These are phyloP conservation scores for Bombardia bombarda DNA, from an alignment of 495 filamentous ascomycete genomes.

Conservation along the genomic window DNA sequence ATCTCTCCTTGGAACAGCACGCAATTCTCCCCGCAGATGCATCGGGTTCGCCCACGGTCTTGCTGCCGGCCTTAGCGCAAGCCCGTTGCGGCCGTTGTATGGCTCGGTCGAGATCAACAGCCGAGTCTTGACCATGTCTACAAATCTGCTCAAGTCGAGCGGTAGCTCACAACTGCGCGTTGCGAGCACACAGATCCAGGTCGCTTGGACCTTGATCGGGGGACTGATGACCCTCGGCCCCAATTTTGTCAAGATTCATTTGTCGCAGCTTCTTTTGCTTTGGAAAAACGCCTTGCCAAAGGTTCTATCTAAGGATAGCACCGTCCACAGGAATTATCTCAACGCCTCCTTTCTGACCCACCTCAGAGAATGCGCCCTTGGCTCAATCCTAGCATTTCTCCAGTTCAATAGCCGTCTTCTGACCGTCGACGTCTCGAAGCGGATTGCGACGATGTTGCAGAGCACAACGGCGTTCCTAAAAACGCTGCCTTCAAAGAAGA, in stretches of 20 bases:
- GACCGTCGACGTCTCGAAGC: slow-evolving; percentile 89
- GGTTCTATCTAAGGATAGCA: slow-evolving; percentile 85
- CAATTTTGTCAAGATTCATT: slow-evolving; percentile 97
- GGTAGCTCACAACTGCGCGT: slow-evolving; percentile 84
- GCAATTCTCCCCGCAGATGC: slow-evolving; percentile 76
- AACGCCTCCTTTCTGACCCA: slow-evolving; percentile 92
- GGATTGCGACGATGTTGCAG: slow-evolving; percentile 89
- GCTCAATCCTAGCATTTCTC: slow-evolving; percentile 85
- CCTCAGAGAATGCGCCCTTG: slow-evolving; percentile 89
- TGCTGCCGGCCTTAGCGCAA: slow-evolving; percentile 84
- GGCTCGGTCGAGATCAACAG: slow-evolving; percentile 94
- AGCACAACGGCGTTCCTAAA: slow-evolving; percentile 85
- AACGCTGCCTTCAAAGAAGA: slow-evolving; percentile 73
- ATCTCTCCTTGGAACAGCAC: slow-evolving; percentile 60
- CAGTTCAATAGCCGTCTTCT: slow-evolving; percentile 89
- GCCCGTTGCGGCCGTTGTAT: slow-evolving; percentile 79
- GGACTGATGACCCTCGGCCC: slow-evolving; percentile 94
- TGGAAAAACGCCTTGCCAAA: slow-evolving; percentile 98
- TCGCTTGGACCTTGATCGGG: slow-evolving; percentile 95
- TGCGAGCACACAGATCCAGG: slow-evolving; percentile 90
- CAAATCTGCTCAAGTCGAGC: slow-evolving; percentile 85
- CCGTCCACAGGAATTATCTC: slow-evolving; percentile 66
- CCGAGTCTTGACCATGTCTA: slow-evolving; percentile 82
- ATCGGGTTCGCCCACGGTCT: slow-evolving; percentile 91
- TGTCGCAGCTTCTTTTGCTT: slow-evolving; percentile 88